A percentile compares a stretch with the other conserved stretches of the same genome.
Evolutionary conservation across 106 monocot species (phyloP).

Genomic region (Chionographis japonica): DNA sequence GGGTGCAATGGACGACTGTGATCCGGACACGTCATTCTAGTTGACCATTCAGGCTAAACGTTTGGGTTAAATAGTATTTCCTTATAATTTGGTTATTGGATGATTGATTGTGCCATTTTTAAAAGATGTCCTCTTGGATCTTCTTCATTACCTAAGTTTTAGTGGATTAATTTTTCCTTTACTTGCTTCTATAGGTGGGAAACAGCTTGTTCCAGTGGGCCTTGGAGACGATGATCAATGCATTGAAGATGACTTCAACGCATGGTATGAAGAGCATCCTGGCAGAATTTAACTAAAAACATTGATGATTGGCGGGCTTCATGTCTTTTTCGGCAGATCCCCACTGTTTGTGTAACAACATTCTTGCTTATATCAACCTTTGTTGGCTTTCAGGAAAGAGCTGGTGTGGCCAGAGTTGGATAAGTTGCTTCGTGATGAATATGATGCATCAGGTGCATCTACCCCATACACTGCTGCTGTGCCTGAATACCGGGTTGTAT

Average conservation of each 20-base stretch:
- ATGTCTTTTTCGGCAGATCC: background rate
- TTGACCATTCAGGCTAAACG: too few relatives aligned
- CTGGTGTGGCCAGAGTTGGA: slow-evolving; percentile 69
- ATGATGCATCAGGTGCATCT: slow-evolving; percentile 26
- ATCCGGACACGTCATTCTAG: too few relatives aligned
- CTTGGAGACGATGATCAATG: slow-evolving; percentile 81
- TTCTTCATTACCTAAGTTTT: too few relatives aligned
- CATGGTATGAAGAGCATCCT: slow-evolving; percentile 26
- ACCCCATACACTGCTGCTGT: slow-evolving; percentile 54
- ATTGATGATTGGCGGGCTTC: background rate
- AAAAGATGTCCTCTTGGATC: too few relatives aligned
- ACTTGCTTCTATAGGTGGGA: slow-evolving; percentile 28
- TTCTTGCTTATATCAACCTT: background rate
- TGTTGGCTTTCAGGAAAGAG: slow-evolving; percentile 41
- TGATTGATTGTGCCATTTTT: too few relatives aligned
- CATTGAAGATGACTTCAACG: slow-evolving; percentile 62
- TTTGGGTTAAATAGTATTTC: too few relatives aligned
- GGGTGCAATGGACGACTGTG: too few relatives aligned
- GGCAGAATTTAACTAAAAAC: background rate
- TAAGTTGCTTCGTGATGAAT: slow-evolving; percentile 52
- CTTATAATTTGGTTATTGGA: too few relatives aligned
- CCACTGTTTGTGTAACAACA: background rate
- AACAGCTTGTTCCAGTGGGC: slow-evolving; percentile 48
- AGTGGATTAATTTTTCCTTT: too few relatives aligned
- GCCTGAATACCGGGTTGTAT: slow-evolving; percentile 63